Evolutionary conservation across 129 eudicot genomes (phyloP).

Genomic region (Flaveria brownii): DNA sequence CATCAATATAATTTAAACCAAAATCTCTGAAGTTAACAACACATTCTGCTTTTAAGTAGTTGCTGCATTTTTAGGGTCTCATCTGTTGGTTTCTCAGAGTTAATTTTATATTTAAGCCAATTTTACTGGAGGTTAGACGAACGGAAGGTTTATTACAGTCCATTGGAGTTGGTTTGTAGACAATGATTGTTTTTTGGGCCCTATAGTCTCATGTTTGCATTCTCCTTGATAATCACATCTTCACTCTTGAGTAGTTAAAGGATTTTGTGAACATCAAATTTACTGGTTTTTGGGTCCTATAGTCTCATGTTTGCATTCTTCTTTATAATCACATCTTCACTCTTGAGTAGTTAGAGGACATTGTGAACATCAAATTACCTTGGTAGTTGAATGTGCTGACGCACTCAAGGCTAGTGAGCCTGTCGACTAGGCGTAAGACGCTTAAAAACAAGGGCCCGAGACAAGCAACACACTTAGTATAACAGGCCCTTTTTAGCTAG

Average conservation of each 20-base stretch:
- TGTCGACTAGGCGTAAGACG: too few relatives aligned
- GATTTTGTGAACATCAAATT: not conserved
- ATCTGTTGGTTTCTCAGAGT: not conserved
- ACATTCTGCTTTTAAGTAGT: not conserved
- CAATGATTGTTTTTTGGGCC: not conserved
- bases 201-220: constrained; percentile 9
- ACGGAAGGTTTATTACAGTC: not conserved
- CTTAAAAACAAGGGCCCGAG: too few relatives aligned
- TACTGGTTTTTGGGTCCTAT: not conserved
- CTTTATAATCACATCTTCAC: not conserved
- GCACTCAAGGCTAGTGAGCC: too few relatives aligned
- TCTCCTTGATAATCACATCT: not conserved
- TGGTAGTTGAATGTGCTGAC: too few relatives aligned
- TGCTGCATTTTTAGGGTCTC: constrained; percentile 8
- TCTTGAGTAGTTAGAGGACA: too few relatives aligned
- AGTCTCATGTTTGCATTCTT: constrained; percentile 3
- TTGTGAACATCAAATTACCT: too few relatives aligned
- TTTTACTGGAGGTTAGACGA: not conserved
- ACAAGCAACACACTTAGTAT: too few relatives aligned
- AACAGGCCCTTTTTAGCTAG: too few relatives aligned
- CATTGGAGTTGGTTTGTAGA: not conserved
- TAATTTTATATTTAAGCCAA: not conserved
- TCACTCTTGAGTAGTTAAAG: not conserved
- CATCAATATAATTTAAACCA: not conserved
- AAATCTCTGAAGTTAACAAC: not conserved